phyloP scores from a whole-genome alignment of 345 rosid species.

The Syzygium aqueum region DNA sequence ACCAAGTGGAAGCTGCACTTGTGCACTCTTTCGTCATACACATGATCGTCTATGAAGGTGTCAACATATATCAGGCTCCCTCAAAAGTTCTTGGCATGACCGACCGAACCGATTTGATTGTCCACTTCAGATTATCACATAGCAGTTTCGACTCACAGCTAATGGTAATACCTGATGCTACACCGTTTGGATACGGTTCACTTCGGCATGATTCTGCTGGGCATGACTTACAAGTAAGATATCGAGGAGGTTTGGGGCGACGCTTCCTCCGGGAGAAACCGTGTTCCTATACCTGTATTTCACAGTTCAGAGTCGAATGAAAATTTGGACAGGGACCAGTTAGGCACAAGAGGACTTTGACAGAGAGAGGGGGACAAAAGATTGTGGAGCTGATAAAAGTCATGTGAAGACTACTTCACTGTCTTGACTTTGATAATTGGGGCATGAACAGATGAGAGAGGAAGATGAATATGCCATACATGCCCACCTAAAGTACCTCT shows the following conservation, averaged over 20 bases:
- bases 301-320: neutral
- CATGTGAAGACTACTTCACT: constrained; percentile 8
- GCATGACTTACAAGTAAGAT: neutral
- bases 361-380: constrained; percentile 9
- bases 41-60: neutral
- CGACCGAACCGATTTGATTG: neutral
- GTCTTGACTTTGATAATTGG: neutral
- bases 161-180: neutral
- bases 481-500: neutral
- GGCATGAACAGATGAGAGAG: constrained; percentile 1
- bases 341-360: neutral
- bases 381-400: constrained; percentile 15
- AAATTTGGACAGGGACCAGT: constrained; percentile 5
- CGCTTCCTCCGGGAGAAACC: neutral
- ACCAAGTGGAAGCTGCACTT: neutral
- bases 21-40: neutral
- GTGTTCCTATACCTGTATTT: neutral
- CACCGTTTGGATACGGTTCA: neutral
- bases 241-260: neutral
- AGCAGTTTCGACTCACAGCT: neutral
- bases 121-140: neutral
- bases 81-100: neutral
- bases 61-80: neutral
- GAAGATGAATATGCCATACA: neutral
- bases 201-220: neutral